A percentile compares a stretch with the other conserved stretches of the same genome.
Evolutionary conservation across 208 protist genomes (phyloP).

Genomic region (Sergeia podlipaevii): DNA sequence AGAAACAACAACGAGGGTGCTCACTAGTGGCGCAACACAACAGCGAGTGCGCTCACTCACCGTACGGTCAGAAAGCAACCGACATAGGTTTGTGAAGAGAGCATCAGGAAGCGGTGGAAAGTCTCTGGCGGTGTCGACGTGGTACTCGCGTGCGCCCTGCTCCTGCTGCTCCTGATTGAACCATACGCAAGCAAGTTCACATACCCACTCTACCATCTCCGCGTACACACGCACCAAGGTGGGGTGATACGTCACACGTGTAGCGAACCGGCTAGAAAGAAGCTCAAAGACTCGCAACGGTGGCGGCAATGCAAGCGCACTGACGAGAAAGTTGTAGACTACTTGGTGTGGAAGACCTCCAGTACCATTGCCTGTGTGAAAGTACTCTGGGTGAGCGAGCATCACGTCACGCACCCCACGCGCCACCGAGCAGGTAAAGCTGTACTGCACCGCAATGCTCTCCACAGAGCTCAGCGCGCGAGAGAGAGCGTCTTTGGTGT

Average conservation of each 20-base stretch:
- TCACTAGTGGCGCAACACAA: conserved; percentile 20
- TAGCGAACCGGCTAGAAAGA: conserved; percentile 21
- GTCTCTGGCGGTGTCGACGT: neutral
- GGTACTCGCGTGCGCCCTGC: neutral
- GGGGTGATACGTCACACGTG: conserved; percentile 11
- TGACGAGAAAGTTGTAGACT: conserved; percentile 20
- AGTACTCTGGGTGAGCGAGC: conserved; percentile 1
- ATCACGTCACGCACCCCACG: conserved; percentile 33
- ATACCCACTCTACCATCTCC: conserved; percentile 31
- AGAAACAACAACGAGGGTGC: conserved; percentile 13
- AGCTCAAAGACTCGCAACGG: conserved; percentile 20
- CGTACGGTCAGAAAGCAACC: conserved; percentile 27
- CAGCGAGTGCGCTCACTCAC: conserved; percentile 44
- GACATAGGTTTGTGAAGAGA: conserved; percentile 19
- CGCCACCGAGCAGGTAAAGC: conserved; percentile 33
- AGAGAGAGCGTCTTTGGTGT: conserved; percentile 42
- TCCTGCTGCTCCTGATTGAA: conserved; percentile 1
- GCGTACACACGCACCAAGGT: conserved; percentile 25
- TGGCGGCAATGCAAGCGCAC: conserved; percentile 24
- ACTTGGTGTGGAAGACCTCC: conserved; percentile 11
- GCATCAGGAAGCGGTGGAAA: conserved; percentile 10
- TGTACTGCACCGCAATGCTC: conserved; percentile 65
- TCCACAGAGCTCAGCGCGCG: conserved; percentile 46
- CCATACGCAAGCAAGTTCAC: conserved; percentile 28
- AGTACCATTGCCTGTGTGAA: no score